Percentiles rank a stretch among this genome's conserved stretches.
Conservation (phyloP, 371 early-diverging fungal species). For the Lichtheimia hyalospora region DNA sequence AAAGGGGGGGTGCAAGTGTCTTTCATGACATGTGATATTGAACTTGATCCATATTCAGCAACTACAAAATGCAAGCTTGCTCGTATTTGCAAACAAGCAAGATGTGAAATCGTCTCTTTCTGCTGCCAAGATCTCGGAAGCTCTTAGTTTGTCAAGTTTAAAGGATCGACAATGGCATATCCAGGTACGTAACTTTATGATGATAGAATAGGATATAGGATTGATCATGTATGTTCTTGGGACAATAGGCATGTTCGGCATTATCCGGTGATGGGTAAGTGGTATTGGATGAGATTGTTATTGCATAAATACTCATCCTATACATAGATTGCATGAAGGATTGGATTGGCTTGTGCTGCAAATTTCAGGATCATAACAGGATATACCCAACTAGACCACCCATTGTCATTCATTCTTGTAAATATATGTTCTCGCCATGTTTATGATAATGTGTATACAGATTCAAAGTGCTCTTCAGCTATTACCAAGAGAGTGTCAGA, state of each 20-base stretch:
- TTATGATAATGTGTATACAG: too few species aligned
- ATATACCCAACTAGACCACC: not conserved
- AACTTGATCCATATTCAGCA: constrained; percentile 31
- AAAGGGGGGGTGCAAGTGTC: too few species aligned
- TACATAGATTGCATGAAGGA: constrained; percentile 63
- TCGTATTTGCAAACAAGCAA: constrained; percentile 77
- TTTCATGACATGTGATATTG: not conserved
- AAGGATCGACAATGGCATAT: constrained; percentile 79
- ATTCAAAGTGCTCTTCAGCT: too few species aligned
- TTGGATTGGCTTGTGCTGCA: constrained; percentile 73
- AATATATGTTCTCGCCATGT: too few species aligned
- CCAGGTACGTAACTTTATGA: constrained; percentile 42
- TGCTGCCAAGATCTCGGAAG: constrained; percentile 72
- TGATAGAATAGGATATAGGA: not conserved
- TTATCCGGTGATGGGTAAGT: constrained; percentile 72
- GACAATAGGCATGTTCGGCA: constrained; percentile 65
- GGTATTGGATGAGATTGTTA: not conserved
- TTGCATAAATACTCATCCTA: not conserved
- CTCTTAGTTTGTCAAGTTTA: constrained; percentile 58
- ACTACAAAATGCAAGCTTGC: constrained; percentile 58
- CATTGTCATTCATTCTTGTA: too few species aligned
- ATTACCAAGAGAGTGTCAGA: too few species aligned
- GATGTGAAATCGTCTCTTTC: constrained; percentile 68
- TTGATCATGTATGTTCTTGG: constrained; percentile 1
- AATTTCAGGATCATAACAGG: constrained; percentile 26